These are phyloP conservation scores for Mucor velutinosus DNA, from an alignment of 371 early-diverging fungal genomes.

Conservation along the genomic window DNA sequence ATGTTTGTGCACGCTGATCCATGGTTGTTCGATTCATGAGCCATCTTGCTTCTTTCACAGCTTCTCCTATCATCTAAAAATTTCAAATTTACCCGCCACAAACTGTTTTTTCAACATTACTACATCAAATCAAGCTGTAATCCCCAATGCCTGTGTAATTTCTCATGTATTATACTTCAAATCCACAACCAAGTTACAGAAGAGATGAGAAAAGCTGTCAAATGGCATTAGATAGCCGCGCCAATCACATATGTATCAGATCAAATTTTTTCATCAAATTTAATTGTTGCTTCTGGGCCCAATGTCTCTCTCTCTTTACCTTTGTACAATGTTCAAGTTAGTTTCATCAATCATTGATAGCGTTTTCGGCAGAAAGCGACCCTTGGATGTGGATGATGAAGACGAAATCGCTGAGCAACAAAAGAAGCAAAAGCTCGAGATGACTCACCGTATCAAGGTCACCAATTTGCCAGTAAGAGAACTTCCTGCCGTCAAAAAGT, in stretches of 20 bases:
- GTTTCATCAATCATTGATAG: slow-evolving; percentile 23
- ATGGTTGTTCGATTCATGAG: no score
- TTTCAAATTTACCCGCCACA: no score
- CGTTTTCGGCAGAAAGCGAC: slow-evolving; percentile 21
- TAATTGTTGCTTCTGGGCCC: not conserved
- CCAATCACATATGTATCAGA: not conserved
- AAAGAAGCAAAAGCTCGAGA: slow-evolving; percentile 19
- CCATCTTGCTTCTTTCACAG: no score
- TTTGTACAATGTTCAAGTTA: slow-evolving; percentile 17
- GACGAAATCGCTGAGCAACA: slow-evolving; percentile 8
- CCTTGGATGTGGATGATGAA: slow-evolving; percentile 16
- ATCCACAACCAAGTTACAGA: no score
- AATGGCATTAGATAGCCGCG: not conserved
- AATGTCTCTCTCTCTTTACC: not conserved
- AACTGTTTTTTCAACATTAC: no score
- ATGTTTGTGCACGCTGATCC: no score
- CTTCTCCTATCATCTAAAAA: no score
- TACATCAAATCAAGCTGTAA: not conserved
- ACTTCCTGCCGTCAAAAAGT: slow-evolving; percentile 25
- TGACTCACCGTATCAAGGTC: slow-evolving; percentile 40
- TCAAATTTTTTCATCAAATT: slow-evolving; percentile 3
- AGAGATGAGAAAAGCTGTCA: not conserved
- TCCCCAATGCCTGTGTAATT: not conserved
- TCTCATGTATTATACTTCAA: not conserved
- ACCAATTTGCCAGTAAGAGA: slow-evolving; percentile 37